These are phyloP conservation scores for Achlya hypogyna DNA, from an alignment of 352 stramenopile genomes.

Conservation along the genomic window DNA sequence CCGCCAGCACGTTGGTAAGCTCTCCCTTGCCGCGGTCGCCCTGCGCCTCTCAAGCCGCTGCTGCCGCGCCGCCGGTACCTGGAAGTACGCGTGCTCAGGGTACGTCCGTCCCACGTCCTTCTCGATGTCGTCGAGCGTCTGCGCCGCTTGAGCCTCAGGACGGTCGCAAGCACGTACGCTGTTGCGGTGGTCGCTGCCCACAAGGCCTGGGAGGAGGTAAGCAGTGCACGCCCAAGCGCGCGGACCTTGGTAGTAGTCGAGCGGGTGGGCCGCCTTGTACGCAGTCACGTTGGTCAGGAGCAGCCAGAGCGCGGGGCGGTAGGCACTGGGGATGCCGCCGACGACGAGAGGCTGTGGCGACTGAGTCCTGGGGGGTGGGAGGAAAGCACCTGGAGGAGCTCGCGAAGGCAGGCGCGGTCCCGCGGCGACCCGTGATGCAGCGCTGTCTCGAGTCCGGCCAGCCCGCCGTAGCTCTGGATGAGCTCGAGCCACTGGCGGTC, in stretches of 20 bases:
- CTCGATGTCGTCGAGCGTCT: constrained; percentile 45
- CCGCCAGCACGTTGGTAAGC: constrained; percentile 43
- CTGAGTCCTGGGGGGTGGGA: constrained; percentile 2
- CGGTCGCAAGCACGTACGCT: constrained; percentile 2
- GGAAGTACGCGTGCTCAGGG: constrained; percentile 47
- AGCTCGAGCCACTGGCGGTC: constrained; percentile 38
- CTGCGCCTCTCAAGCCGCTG: constrained; percentile 14
- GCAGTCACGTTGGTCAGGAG: constrained; percentile 28
- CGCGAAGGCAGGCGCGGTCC: background rate
- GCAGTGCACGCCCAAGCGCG: constrained; percentile 12
- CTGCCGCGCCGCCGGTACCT: too few relatives aligned
- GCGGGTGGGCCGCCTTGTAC: constrained; percentile 27
- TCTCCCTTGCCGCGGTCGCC: constrained; percentile 33
- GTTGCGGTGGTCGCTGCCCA: background rate
- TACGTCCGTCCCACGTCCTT: constrained; percentile 58
- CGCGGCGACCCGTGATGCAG: constrained; percentile 22
- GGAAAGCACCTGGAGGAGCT: constrained; percentile 2
- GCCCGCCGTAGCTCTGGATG: constrained; percentile 27
- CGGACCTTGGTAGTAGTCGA: constrained; percentile 29
- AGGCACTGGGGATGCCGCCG: constrained; percentile 31
- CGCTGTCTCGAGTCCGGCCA: constrained; percentile 28
- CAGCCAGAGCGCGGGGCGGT: constrained; percentile 35
- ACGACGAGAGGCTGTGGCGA: constrained; percentile 31
- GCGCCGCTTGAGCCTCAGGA: background rate
- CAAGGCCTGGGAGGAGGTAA: background rate